Base-by-base conservation (phyloP, 1,284 basidiomycete species). In the Austroboletus rostrupii region DNA sequence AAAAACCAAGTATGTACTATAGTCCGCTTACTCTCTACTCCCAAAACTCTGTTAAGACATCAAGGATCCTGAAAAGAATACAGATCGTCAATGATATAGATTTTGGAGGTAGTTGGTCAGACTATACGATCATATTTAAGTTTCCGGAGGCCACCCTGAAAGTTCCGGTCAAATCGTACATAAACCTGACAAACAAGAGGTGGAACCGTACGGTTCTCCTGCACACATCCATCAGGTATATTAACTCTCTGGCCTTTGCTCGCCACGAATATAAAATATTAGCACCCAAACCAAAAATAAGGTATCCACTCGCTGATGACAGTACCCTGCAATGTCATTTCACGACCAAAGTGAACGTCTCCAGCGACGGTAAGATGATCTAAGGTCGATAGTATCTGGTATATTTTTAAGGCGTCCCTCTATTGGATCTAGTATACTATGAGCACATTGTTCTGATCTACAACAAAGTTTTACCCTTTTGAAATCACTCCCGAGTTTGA, bases 391-490 rank as follows among this genome's bases (percentile, higher is more conserved):
- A 59, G 96, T 91, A 70, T 88, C 88, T 45, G 96, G 95, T 61
- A 98, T 96, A 71, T 88, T 91, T 83, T 95, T 97, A 87, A 96
- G 96, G 43, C 93, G 81, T 73, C 94, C 95, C 77, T 97, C 92
- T 82, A 97, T 61, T 91, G 88, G 50, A 98, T 97, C 80, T 90
- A 93, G 92, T 61, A 92, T 90, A 31, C 13, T 5, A 5, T 31
- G 11, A 31, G 29, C 29, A 13, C 29, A 13, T 13, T 4, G 29
- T 31, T 31, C 29, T 31, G 12, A 8, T 13, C 29, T 5, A 31
- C 29, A 13, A 31, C 12, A 13, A 31, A 13, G 12, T 31, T 31
- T 31, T 31, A 94, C 92, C 47, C 93, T 90, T 76, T 90, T 90
- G 74, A 90, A 91, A 68, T 90, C 87, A 68, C 96, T 92, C 47